Base-by-base conservation (phyloP, 1,284 basidiomycete genomes). In the Boletellus deceptivus region DNA sequence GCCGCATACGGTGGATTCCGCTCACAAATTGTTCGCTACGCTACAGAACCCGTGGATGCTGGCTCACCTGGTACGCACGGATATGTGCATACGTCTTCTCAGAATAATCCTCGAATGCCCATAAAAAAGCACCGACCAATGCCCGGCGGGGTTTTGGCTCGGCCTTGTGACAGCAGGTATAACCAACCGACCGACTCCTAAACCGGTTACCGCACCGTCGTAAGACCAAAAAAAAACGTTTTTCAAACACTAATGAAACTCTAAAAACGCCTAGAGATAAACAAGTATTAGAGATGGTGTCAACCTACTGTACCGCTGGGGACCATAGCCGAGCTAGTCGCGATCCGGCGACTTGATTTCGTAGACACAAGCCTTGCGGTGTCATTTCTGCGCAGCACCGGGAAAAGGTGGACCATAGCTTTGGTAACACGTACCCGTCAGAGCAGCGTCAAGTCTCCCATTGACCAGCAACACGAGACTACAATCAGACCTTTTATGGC, bases 11-110 rank as follows among this genome's bases (percentile, higher is more conserved):
- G 22, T 22, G 22, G 22, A 25, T 25, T 25, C 25, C 8, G 25
- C 25, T 25, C n/a, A n/a, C 24, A 25, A 25, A 6, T 49, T 53
- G 25, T 27, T 61, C 54, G 59, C 49, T 48, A 64, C 57, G 62
- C 57, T 57, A 58, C 57, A 62, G 43, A 58, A 54, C 41, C 38
- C 11, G 25, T 25, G 25, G 25, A 16, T 27, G 31, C 33, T 58
- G 42, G 41, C 54, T 49, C 37, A 47, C 57, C 44, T 54, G 37
- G 53, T 41, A 31, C 33, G 11, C 20, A 25, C 43, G n/a, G 39
- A 45, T 45, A 39, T 34, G n/a, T n/a, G n/a, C n/a, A 35, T 36
- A 16, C 24, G 40, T 35, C 34, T 27, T 54, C 22, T 33, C 48
- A 27, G n/a, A 45, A 20, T 37, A 42, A 46, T 38, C 43, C 43